phyloP scores from a whole-genome alignment of 192 early-diverging fungal species.

The Coemansia furcata region DNA sequence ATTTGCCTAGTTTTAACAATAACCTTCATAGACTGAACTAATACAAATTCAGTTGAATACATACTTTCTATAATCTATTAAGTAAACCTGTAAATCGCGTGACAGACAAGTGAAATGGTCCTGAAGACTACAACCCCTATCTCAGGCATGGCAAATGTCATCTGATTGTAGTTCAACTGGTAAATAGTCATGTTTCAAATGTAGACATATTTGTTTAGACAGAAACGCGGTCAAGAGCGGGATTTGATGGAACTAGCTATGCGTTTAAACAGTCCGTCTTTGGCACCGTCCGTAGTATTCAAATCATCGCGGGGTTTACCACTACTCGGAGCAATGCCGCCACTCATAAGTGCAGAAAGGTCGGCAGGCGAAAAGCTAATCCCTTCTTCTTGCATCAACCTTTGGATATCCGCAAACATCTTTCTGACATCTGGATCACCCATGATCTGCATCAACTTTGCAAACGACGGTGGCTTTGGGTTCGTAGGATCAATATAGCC shows the following conservation, averaged over 20 bases:
- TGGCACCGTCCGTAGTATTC: background rate
- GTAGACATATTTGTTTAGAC: too few relatives aligned
- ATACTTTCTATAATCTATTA: too few relatives aligned
- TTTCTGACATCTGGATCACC: slow-evolving; percentile 26
- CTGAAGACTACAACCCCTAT: too few relatives aligned
- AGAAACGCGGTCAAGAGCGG: background rate
- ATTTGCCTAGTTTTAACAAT: too few relatives aligned
- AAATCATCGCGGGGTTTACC: background rate
- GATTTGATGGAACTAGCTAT: slow-evolving; percentile 19
- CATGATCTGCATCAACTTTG: slow-evolving; percentile 42
- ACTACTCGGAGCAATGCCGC: background rate
- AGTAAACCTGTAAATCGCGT: too few relatives aligned
- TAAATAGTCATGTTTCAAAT: too few relatives aligned
- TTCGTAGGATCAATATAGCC: slow-evolving; percentile 10
- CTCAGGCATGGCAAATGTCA: too few relatives aligned
- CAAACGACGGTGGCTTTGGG: slow-evolving; percentile 27
- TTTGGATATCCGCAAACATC: slow-evolving; percentile 13
- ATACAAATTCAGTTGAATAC: too few relatives aligned
- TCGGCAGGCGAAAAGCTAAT: slow-evolving; percentile 29
- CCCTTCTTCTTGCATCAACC: slow-evolving; percentile 30
- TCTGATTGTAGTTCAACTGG: too few relatives aligned
- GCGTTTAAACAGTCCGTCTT: slow-evolving; percentile 14
- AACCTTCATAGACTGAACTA: too few relatives aligned
- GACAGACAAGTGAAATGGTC: too few relatives aligned
- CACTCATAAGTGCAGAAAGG: slow-evolving; percentile 20